Evolutionary conservation across 2,329 filamentous ascomycete genomes (phyloP).

Genomic region (Furcasterigmium sp.): DNA sequence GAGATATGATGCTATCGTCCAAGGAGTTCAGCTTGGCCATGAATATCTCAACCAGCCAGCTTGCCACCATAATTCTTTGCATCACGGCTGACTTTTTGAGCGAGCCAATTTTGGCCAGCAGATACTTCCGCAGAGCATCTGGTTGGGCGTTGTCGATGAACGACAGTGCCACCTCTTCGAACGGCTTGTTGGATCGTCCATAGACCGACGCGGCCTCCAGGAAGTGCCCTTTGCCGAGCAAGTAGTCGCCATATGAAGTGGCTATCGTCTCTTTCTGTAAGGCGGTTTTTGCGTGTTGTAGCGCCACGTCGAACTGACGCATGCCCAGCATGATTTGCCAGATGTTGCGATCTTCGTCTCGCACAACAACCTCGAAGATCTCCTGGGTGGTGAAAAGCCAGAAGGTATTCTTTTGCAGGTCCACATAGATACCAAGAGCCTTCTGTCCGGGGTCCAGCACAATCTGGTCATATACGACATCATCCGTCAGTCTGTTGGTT

Average conservation of each 20-base stretch:
- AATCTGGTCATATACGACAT: slow-evolving; percentile 80
- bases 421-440: slow-evolving; percentile 78
- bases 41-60: slow-evolving; percentile 92
- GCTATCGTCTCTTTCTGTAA: slow-evolving; percentile 87
- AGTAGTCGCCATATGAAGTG: slow-evolving; percentile 83
- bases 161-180: slow-evolving; percentile 88
- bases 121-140: slow-evolving; percentile 85
- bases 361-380: slow-evolving; percentile 89
- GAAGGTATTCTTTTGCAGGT: slow-evolving; percentile 92
- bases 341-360: slow-evolving; percentile 84
- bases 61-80: slow-evolving; percentile 93
- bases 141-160: slow-evolving; percentile 88
- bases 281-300: slow-evolving; percentile 75
- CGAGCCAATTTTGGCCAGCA: slow-evolving; percentile 74
- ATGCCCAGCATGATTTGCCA: slow-evolving; percentile 90
- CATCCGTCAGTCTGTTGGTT: slow-evolving; percentile 80
- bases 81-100: slow-evolving; percentile 81
- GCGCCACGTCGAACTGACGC: slow-evolving; percentile 82
- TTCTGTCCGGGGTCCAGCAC: slow-evolving; percentile 76
- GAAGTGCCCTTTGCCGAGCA: slow-evolving; percentile 77
- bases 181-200: slow-evolving; percentile 92
- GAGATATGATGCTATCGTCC: slow-evolving; percentile 89
- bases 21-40: slow-evolving; percentile 96
- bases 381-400: slow-evolving; percentile 91
- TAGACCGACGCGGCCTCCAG: slow-evolving; percentile 84